Evolutionary conservation across 164 flowering plant species (phyloP).

Genomic region (Euptelea pleiosperma): DNA sequence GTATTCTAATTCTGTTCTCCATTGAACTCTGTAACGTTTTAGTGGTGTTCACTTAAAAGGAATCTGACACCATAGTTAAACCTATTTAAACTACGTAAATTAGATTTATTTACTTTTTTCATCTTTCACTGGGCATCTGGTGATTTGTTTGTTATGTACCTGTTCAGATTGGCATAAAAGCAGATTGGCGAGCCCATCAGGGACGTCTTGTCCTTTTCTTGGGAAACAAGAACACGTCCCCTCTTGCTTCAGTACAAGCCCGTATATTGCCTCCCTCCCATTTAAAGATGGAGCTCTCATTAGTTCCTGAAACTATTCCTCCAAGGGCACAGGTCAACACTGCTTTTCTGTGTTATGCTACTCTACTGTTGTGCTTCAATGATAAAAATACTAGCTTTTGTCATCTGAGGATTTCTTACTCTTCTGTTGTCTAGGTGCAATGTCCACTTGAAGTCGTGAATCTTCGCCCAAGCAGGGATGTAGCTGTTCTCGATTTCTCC

Average conservation of each 20-base stretch:
- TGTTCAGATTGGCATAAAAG: slow-evolving; percentile 85
- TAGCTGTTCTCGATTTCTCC: slow-evolving; percentile 92
- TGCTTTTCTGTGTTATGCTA: slow-evolving; percentile 1
- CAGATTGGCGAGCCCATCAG: slow-evolving; percentile 92
- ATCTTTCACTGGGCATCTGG: background rate
- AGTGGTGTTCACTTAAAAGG: background rate
- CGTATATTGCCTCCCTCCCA: slow-evolving; percentile 81
- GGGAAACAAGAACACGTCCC: slow-evolving; percentile 91
- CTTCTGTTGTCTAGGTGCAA: slow-evolving; percentile 57
- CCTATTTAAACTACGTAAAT: background rate
- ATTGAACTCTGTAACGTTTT: background rate
- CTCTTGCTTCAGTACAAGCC: slow-evolving; percentile 84
- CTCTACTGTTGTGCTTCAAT: background rate
- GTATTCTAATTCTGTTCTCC: background rate
- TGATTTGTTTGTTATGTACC: slow-evolving; percentile 2
- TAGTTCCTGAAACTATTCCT: slow-evolving; percentile 95
- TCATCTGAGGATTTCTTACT: background rate
- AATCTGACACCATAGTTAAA: background rate
- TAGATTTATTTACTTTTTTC: background rate
- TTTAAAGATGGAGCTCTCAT: slow-evolving; percentile 80
- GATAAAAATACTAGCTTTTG: background rate
- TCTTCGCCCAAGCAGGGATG: slow-evolving; percentile 93
- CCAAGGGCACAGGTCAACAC: slow-evolving; percentile 92
- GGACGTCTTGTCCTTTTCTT: slow-evolving; percentile 94
- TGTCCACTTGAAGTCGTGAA: slow-evolving; percentile 90